Conservation (phyloP, 805 yeast genomes). For the Candida pini region DNA sequence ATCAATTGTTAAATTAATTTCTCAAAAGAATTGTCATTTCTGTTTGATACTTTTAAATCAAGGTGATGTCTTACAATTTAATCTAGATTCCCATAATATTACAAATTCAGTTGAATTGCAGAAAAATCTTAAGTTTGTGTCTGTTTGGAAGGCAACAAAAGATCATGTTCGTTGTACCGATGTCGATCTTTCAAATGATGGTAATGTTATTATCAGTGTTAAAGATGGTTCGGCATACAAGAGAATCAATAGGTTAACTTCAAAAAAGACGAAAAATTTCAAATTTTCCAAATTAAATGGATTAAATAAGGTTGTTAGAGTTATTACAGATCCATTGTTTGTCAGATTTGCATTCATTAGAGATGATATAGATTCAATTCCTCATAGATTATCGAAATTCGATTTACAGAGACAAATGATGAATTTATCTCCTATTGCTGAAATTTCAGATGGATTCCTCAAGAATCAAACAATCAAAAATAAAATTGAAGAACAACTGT, state of each 20-base stretch:
- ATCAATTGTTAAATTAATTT: slow-evolving; percentile 27
- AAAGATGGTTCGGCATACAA: slow-evolving; percentile 62
- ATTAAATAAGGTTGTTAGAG: slow-evolving; percentile 55
- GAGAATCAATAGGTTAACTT: slow-evolving; percentile 30
- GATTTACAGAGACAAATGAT: slow-evolving; percentile 48
- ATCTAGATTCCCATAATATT: slow-evolving; percentile 17
- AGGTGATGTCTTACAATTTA: slow-evolving; percentile 50
- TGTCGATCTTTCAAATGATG: slow-evolving; percentile 62
- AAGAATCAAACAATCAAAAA: slow-evolving; percentile 5
- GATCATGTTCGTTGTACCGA: slow-evolving; percentile 55
- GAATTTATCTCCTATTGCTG: slow-evolving; percentile 44
- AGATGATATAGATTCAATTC: slow-evolving; percentile 56
- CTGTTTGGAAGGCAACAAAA: slow-evolving; percentile 61
- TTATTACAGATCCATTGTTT: slow-evolving; percentile 53
- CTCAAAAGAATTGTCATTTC: slow-evolving; percentile 34
- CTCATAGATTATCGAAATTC: slow-evolving; percentile 44
- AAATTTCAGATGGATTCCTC: slow-evolving; percentile 13
- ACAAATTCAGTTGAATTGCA: slow-evolving; percentile 33
- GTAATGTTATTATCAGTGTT: slow-evolving; percentile 64
- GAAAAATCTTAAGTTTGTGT: slow-evolving; percentile 38
- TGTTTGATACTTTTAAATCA: slow-evolving; percentile 49
- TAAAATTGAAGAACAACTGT: slow-evolving; percentile 1
- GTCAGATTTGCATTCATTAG: slow-evolving; percentile 62
- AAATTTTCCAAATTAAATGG: slow-evolving; percentile 52
- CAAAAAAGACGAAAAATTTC: slow-evolving; percentile 28